phyloP scores from a whole-genome alignment of 1,284 basidiomycete species.

The Malassezia vespertilionis region DNA sequence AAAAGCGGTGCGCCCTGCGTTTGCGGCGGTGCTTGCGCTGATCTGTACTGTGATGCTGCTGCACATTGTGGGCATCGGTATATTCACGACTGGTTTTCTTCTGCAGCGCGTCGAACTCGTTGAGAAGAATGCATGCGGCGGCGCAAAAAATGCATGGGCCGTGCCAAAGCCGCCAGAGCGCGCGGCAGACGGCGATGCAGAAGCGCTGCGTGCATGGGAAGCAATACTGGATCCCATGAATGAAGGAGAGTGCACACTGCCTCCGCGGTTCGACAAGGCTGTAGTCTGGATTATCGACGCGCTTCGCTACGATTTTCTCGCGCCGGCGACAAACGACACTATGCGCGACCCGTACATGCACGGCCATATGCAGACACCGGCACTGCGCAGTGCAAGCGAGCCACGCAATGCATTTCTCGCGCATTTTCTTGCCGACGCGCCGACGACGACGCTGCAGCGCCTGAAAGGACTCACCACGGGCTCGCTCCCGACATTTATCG shows the following conservation, averaged over 20 bases:
- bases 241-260: constrained; percentile 31
- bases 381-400: constrained; percentile 56
- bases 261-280: constrained; percentile 51
- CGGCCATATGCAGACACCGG: constrained; percentile 67
- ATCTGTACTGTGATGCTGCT: constrained; percentile 22
- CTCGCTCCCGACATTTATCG: constrained; percentile 88
- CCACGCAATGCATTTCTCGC: constrained; percentile 72
- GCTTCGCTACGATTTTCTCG: constrained; percentile 84
- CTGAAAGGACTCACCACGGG: constrained; percentile 93
- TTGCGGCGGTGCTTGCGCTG: constrained; percentile 22
- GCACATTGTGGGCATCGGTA: constrained; percentile 25
- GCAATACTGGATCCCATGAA: constrained; percentile 11
- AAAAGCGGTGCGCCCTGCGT: constrained; percentile 13
- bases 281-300: constrained; percentile 84
- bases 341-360: constrained; percentile 61
- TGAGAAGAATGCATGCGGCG: constrained; percentile 9
- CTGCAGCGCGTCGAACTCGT: constrained; percentile 33
- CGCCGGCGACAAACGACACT: constrained; percentile 55
- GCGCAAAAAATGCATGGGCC: constrained; percentile 5
- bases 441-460: constrained; percentile 86
- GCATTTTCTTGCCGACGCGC: constrained; percentile 82
- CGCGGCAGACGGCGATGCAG: constrained; percentile 12
- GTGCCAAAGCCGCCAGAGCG: constrained; percentile 18
- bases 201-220: constrained; percentile 23
- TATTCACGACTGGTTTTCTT: constrained; percentile 43